Base-by-base conservation (phyloP, 2,329 filamentous ascomycete genomes). In the Thermothelomyces thermophilus region DNA sequence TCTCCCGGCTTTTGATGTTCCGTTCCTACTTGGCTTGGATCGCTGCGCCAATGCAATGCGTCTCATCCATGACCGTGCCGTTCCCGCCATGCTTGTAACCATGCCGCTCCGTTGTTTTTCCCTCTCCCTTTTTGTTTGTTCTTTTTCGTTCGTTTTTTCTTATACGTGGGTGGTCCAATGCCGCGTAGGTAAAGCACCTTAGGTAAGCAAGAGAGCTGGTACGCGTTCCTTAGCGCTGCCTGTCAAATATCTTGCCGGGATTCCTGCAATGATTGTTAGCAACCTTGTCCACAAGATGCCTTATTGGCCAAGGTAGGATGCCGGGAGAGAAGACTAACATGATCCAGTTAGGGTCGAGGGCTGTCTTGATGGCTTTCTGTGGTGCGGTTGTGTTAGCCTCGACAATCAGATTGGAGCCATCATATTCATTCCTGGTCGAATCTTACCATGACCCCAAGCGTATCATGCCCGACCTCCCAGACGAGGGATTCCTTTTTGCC, bases 211-310 rank as follows among this genome's bases (percentile, higher is more conserved):
- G 34, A 31, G 34, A 41, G 33, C 33, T 35, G 16, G 22, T 9
- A 30, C 46, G 11, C 28, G 40, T 42, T 35, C 1, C 13, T 14
- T 46, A 58, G 11, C 19, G 35, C 22, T 62, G 73, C 16, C 80
- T 71, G 57, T 94, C 86, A 68, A 95, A 90, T 56, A 95, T 91
- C 72, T 95, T 95, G 1, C 89, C 89, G 0, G 90, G 90, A 59
- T 95, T 95, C 61, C 65, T 67, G 51, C 4, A 46, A 17, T 34
- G 6, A 2, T 14, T 19, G 11, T 41, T 41, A 41, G 39, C 17
- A 41, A 30, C 26, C 19, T 13, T 42, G 47, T 58, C 35, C 58
- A 56, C 37, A 22, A 40, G 19, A 16, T 31, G 11, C 20, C 26
- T 16, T 4, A 3, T 1, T 16, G 16, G 2, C 8, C 20, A 9